Conservation (phyloP, 371 early-diverging fungal genomes). For the Blastocladiella emersonii region DNA sequence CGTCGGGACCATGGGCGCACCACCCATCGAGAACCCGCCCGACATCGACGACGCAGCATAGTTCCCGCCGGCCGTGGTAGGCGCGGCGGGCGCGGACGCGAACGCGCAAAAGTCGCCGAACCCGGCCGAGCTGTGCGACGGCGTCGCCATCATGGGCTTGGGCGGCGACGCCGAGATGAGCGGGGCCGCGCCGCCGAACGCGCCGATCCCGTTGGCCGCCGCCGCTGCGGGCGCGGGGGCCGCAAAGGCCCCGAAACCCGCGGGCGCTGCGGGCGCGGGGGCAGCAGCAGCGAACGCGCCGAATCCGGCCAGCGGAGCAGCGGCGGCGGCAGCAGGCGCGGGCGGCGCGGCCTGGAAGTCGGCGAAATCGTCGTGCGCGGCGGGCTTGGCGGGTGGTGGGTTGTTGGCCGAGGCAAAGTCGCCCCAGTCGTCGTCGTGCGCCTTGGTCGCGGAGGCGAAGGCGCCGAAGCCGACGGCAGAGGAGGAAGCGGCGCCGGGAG, state of each 20-base stretch:
- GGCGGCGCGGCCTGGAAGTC: conserved; percentile 22
- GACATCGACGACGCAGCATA: too few species aligned
- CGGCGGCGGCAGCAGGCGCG: neutral
- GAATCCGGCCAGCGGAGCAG: conserved; percentile 11
- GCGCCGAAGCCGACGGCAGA: conserved; percentile 8
- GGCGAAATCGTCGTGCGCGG: conserved; percentile 20
- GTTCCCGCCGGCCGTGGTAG: neutral
- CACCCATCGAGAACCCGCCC: too few species aligned
- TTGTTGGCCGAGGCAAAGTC: conserved; percentile 18
- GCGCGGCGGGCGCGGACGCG: too few species aligned
- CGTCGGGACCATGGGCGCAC: neutral
- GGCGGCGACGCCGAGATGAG: neutral
- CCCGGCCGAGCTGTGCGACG: too few species aligned
- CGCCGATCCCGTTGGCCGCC: conserved; percentile 3
- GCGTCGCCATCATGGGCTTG: neutral
- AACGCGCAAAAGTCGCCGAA: too few species aligned
- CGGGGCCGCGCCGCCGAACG: neutral
- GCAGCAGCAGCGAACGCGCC: conserved; percentile 7
- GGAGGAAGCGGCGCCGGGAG: conserved; percentile 6
- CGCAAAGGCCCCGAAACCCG: neutral
- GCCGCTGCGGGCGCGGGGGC: neutral
- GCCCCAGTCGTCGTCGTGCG: conserved; percentile 22
- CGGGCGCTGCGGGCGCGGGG: neutral
- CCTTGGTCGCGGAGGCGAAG: conserved; percentile 1
- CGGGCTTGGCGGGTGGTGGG: conserved; percentile 7